Conservation (phyloP, 2,329 filamentous ascomycete species). For the Celoporthe dispersa region DNA sequence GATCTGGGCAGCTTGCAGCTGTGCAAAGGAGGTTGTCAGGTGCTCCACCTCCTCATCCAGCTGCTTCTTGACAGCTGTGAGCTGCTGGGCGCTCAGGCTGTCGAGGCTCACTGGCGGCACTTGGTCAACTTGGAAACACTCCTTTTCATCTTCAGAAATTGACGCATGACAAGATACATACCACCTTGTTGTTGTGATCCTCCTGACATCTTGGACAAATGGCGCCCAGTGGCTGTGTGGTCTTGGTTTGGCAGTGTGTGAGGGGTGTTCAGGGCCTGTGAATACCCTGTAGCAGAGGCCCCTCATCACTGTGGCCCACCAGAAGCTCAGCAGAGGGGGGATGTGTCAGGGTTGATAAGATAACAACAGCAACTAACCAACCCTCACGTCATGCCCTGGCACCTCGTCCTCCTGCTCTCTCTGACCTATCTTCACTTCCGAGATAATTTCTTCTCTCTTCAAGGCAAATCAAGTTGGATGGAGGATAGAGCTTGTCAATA, state of each 20-base stretch:
- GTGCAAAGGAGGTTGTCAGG: constrained; percentile 85
- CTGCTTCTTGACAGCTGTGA: constrained; percentile 91
- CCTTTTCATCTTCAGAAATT: not conserved
- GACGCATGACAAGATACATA: not conserved
- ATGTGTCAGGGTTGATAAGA: constrained; percentile 11
- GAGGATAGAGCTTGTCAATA: not conserved
- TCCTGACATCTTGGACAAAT: constrained; percentile 28
- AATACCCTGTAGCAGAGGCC: not conserved
- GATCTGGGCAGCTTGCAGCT: constrained; percentile 84
- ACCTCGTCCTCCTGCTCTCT: not conserved
- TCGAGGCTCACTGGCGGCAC: constrained; percentile 62
- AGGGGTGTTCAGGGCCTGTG: not conserved
- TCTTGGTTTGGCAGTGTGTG: not conserved
- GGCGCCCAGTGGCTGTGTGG: not conserved
- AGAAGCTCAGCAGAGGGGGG: constrained; percentile 2
- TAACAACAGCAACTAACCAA: not conserved
- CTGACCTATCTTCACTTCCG: not conserved
- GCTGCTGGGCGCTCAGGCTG: constrained; percentile 80
- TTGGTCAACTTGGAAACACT: not conserved
- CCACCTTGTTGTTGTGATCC: constrained; percentile 30
- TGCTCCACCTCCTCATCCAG: constrained; percentile 96
- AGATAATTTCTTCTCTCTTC: not conserved
- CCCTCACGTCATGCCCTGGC: constrained; percentile 6
- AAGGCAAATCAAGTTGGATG: not conserved
- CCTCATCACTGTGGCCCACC: not conserved